Evolutionary conservation across 495 filamentous ascomycete species (phyloP), one percentile per base, ranked within the genome.

Genomic region (Trichoderma asperelloides): DNA sequence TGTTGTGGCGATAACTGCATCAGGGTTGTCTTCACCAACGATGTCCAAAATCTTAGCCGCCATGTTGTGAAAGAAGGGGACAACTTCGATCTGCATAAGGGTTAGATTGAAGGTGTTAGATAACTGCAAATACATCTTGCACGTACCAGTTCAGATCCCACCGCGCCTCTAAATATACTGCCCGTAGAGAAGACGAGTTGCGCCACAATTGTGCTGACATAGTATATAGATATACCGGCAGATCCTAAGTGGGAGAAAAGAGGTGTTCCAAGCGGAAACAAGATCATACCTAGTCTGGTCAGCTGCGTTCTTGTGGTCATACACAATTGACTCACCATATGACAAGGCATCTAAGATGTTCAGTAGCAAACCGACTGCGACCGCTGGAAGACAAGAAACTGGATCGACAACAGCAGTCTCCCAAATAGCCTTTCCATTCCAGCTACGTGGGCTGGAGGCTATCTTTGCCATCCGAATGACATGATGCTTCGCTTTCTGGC

Each of bases 21-120:
- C 86, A 2, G 89, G 87, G 49, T 95, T 89, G 43, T 93, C 87
- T 70, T 89, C 85, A 7, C 93, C 92, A 60, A 98, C 87, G 33
- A 82, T 79, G 28, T 80, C 78, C 71, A 97, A 86, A 68, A 98
- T 96, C 13, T 89, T 92, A 73, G 89, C 89, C 1, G 94, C 92
- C 94, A 97, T 98, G 71, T 91, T 93, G 74, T 97, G 94, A 73
- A 97, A 97, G 77, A 97, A 98, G 3, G 94, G 94, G 8, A 98
- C 93, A 9, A 98, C 92, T 79, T 98, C 94, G 68, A 98, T 98
- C 87, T 88, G 71, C 3, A 9, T 21, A 57, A 3, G 40, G 67
- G 62, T 75, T 25, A 73, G 66, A 25, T 3, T 15, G 6, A 28
- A 72, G 62, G 33, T 41, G 25, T 45, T 60, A 63, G 62, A 40